A percentile compares a stretch with the other conserved stretches of the same genome.
Evolutionary conservation across 2,329 filamentous ascomycete genomes (phyloP).

Genomic region (Talaromyces sp.): DNA sequence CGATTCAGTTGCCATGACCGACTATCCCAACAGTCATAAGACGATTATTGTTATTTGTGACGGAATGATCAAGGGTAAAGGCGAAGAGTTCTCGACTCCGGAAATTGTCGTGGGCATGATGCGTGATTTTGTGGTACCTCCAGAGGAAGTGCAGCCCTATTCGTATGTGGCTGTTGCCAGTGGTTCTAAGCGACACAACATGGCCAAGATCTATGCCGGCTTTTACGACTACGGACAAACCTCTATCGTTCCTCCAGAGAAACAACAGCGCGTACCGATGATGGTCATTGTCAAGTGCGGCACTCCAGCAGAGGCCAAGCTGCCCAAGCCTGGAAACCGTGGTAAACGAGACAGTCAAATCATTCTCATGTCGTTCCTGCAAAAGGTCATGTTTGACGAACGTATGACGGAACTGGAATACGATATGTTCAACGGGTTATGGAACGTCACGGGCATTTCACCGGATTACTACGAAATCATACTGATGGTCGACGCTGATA

Average conservation of each 20-base stretch:
- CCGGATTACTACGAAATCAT: conserved; percentile 97
- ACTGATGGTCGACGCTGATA: conserved; percentile 98
- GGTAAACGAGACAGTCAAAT: conserved; percentile 99
- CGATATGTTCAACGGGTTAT: conserved; percentile 98
- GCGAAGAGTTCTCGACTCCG: conserved; percentile 79
- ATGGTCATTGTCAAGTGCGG: conserved; percentile 94
- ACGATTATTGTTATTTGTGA: conserved; percentile 94
- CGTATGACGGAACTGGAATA: conserved; percentile 99
- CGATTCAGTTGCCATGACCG: conserved; percentile 93
- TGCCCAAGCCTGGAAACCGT: conserved; percentile 89
- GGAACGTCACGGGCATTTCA: conserved; percentile 97
- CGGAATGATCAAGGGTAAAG: conserved; percentile 93
- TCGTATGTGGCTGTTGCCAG: conserved; percentile 96
- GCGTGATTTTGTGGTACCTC: conserved; percentile 76
- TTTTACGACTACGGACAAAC: conserved; percentile 94
- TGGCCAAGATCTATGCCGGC: conserved; percentile 96
- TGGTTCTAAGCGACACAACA: conserved; percentile 96
- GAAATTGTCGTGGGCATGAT: conserved; percentile 91
- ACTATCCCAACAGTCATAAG: conserved; percentile 99
- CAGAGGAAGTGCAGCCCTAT: conserved; percentile 79
- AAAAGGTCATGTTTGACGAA: conserved; percentile 99
- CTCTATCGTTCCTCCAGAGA: conserved; percentile 72
- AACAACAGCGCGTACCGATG: conserved; percentile 97
- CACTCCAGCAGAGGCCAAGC: conserved; percentile 75
- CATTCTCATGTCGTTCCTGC: conserved; percentile 97